Evolutionary conservation across 768 basidiomycete genomes (phyloP).

Genomic region (Cubamyces lactineus): DNA sequence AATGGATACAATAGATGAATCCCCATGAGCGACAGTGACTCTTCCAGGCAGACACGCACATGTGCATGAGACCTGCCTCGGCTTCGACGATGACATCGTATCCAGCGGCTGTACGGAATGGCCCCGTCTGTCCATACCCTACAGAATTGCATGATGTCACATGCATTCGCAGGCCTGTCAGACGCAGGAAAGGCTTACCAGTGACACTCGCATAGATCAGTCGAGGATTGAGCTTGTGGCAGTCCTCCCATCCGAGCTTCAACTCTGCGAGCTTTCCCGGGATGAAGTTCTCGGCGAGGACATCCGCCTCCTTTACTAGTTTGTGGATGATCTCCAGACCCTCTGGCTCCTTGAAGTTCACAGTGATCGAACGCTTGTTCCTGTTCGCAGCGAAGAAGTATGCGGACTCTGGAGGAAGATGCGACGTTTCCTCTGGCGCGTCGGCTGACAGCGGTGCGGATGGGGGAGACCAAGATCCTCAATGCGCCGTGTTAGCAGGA

Average conservation of each 20-base stretch:
- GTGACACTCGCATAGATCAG: slow-evolving; percentile 91
- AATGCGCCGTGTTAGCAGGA: slow-evolving; percentile 16
- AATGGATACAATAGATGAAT: not conserved
- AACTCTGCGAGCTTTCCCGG: slow-evolving; percentile 83
- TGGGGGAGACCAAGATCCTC: slow-evolving; percentile 71
- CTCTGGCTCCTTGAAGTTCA: slow-evolving; percentile 81
- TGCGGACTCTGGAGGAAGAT: slow-evolving; percentile 87
- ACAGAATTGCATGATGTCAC: no score
- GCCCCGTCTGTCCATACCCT: slow-evolving; percentile 91
- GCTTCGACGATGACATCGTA: slow-evolving; percentile 81
- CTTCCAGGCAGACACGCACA: slow-evolving; percentile 48
- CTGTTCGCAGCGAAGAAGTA: slow-evolving; percentile 91
- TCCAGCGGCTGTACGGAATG: slow-evolving; percentile 79
- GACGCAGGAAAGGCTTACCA: slow-evolving; percentile 47
- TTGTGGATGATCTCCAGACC: slow-evolving; percentile 76
- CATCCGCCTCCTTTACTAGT: slow-evolving; percentile 74
- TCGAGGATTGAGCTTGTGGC: slow-evolving; percentile 71
- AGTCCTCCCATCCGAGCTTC: slow-evolving; percentile 87
- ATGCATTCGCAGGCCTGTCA: no score
- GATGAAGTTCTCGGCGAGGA: slow-evolving; percentile 89
- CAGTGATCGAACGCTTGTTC: slow-evolving; percentile 86
- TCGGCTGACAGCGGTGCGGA: slow-evolving; percentile 43
- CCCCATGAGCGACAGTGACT: slow-evolving; percentile 19
- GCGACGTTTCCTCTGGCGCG: slow-evolving; percentile 53
- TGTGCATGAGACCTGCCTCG: slow-evolving; percentile 94